Percentiles rank a stretch among this genome's conserved stretches.
These are phyloP conservation scores for Phytophthora citricola DNA, from an alignment of 352 stramenopile genomes.

Conservation along the genomic window DNA sequence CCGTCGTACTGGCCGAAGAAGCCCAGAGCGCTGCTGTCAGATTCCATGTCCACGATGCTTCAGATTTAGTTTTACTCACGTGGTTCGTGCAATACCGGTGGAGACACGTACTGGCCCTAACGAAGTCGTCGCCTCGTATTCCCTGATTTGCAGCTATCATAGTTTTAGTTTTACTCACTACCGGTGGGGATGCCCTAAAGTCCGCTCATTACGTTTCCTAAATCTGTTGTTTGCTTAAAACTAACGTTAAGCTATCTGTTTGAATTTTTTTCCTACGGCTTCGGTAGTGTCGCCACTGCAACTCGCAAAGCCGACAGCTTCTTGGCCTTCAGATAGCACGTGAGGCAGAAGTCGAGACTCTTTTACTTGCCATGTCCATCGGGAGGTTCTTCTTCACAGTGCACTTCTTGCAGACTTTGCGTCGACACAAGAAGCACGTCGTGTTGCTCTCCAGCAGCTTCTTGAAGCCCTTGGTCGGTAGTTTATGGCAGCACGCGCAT, in stretches of 20 bases:
- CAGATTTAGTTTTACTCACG: no score
- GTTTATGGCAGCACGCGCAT: slow-evolving; percentile 46
- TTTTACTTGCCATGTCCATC: slow-evolving; percentile 50
- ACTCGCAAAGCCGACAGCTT: slow-evolving; percentile 53
- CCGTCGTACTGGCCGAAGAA: no score
- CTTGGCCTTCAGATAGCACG: slow-evolving; percentile 64
- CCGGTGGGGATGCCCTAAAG: no score
- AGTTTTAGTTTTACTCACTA: no score
- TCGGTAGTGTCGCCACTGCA: slow-evolving; percentile 43
- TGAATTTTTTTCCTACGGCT: slow-evolving; percentile 8
- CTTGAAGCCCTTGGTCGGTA: slow-evolving; percentile 42
- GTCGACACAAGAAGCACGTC: slow-evolving; percentile 47
- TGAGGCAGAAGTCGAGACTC: slow-evolving; percentile 61
- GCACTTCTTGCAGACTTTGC: slow-evolving; percentile 57
- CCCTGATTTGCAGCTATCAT: no score
- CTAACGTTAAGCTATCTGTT: slow-evolving; percentile 19
- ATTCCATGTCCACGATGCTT: no score
- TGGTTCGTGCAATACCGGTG: no score
- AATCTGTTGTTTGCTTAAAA: slow-evolving; percentile 13
- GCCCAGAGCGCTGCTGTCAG: no score
- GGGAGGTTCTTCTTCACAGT: slow-evolving; percentile 53
- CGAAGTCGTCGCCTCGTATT: no score
- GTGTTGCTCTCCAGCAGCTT: slow-evolving; percentile 43
- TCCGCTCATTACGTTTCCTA: slow-evolving; percentile 3
- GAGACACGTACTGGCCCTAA: no score